Evolutionary conservation across 192 early-diverging fungal genomes (phyloP), one percentile per base, ranked within the genome.

Genomic region (Physocladia obscura): DNA sequence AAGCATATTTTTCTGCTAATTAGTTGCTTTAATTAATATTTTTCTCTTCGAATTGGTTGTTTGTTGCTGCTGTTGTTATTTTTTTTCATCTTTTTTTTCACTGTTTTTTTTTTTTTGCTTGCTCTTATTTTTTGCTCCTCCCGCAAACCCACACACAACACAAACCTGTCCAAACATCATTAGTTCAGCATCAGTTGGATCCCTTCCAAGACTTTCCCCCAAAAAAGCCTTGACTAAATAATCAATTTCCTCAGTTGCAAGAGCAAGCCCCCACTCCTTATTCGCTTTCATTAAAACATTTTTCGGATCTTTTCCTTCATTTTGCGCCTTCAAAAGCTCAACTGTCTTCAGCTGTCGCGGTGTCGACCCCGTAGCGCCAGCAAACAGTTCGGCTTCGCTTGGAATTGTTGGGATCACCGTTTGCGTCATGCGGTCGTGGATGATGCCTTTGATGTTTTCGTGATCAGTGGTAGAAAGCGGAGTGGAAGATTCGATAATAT

Each of bases 401-500:
- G 94, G 96, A 49, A 96, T 75, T 50, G 79, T 77, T 29, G 91
- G 75, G 32, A 62, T 27, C 8, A 94, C 70, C 21, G 79, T 65
- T 80, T 99, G 93, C 21, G 96, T 99, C 98, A 99, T 99, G 24
- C 95, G 88, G 74, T 99, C 98, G 67, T 94, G 77, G 69, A 96
- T 59, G 44, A 83, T 38, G 72, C 84, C 67, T 51, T 77, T 69
- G 73, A 89, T 72, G 63, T 68, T 57, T 8, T 72, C 51, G 5
- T 44, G 71, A 6, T 74, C 71, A 21, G 35, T 17, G 13, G 58
- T n/a, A 19, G 62, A 17, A 31, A 50, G 22, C 19, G 59, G 69
- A 5, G 27, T 27, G 5, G 24, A 59, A 30, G 48, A 17, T n/a
- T 74, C 49, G 62, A 94, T 70, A 34, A 85, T 77, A 76, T 89